Evolutionary conservation across 768 basidiomycete genomes (phyloP), one percentile per base, ranked within the genome.

Genomic region (Rhizopogon roseolus): DNA sequence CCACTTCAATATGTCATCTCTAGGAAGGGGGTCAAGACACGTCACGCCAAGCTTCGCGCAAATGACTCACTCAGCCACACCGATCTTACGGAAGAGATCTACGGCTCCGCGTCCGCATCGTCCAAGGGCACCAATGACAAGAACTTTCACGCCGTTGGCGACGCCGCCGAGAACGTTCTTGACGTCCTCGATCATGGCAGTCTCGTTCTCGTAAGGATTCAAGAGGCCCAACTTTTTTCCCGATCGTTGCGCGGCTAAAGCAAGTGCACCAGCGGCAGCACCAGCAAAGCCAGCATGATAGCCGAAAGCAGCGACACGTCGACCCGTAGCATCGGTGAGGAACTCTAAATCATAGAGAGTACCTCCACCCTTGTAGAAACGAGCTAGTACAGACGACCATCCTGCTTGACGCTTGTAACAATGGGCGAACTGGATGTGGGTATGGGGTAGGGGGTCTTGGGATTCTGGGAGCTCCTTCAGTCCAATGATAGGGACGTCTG

Each of bases 221-320:
- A 98, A 73, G 27, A 68, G 72, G 4, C 88, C 90, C 29, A 96
- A 74, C 5, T 70, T 70, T 62, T 80, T 68, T 1, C 82, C 85
- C 43, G 79, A 74, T 57, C 78, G 76, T 50, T 87, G 80, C 19
- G 88, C 78, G 1, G 87, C 90, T 34, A 85, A 68, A 3, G 91
- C 93, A 27, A 98, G 79, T 7, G 90, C 90, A 19, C 90, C 88
- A 0, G 90, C 93, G 5, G 94, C 96, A 9, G 94, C 93, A 14
- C 97, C 97, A n/a, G 96, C 94, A 63, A 98, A 99, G 5, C 97
- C 97, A 11, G 97, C 97, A 68, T 98, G 91, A 75, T 88, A 99
- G 6, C 97, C 97, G 64, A 99, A 99, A 0, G 97, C 97, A 14
- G 97, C 96, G 36, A 99, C 94, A 42, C 97, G 88, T 28, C 96